A percentile compares a stretch with the other conserved stretches of the same genome.
These are phyloP conservation scores for Trapa incisa DNA, from an alignment of 345 rosid species.

Conservation along the genomic window DNA sequence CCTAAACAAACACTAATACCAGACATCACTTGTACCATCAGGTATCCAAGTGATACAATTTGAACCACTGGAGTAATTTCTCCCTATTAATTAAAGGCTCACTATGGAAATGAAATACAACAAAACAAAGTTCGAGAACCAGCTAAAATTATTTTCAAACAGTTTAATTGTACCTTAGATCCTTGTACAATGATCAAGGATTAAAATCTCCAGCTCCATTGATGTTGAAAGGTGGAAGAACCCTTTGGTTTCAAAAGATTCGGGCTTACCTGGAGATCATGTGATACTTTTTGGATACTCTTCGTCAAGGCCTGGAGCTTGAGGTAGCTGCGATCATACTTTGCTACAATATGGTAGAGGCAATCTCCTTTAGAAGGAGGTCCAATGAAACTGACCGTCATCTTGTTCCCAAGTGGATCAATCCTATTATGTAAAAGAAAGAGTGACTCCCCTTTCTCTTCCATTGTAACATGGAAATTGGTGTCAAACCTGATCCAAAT, in stretches of 20 bases:
- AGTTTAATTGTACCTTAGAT: neutral
- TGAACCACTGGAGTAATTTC: too few species aligned
- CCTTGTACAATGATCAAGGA: neutral
- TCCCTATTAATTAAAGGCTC: too few species aligned
- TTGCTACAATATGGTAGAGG: slow-evolving; percentile 16
- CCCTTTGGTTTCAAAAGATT: slow-evolving; percentile 21
- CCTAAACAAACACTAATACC: too few species aligned
- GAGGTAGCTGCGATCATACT: slow-evolving; percentile 7
- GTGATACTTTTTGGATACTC: slow-evolving; percentile 3
- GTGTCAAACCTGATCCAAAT: neutral
- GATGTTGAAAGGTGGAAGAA: slow-evolving; percentile 5
- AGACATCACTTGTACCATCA: too few species aligned
- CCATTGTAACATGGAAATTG: slow-evolving; percentile 13
- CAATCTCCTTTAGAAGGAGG: slow-evolving; percentile 11
- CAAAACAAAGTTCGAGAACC: too few species aligned
- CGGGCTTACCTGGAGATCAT: neutral
- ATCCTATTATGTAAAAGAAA: slow-evolving; percentile 14
- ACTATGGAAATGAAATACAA: too few species aligned
- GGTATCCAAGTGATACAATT: too few species aligned
- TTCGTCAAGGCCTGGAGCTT: slow-evolving; percentile 11
- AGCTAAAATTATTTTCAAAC: too few species aligned
- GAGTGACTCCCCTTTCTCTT: slow-evolving; percentile 7
- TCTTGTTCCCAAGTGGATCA: slow-evolving; percentile 9
- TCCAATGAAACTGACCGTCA: slow-evolving; percentile 15
- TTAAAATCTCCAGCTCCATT: slow-evolving; percentile 15